Conservation (phyloP, 352 stramenopile species). For the Phytophthora lateralis region DNA sequence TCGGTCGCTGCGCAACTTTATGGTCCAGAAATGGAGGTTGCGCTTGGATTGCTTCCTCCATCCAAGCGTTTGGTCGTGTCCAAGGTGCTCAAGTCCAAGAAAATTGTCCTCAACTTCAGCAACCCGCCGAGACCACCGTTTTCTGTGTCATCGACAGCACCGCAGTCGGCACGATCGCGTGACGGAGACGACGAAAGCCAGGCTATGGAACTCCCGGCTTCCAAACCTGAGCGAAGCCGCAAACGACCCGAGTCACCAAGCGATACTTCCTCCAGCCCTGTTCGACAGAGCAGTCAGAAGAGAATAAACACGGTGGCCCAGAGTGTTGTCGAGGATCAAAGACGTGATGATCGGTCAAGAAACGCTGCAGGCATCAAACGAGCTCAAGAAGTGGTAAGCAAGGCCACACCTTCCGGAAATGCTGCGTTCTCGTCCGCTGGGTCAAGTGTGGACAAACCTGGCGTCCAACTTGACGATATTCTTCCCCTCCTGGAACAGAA, state of each 20-base stretch:
- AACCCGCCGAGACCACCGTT: conserved; percentile 17
- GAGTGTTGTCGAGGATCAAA: conserved; percentile 1
- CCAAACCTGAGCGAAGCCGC: conserved; percentile 42
- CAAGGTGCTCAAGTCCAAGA: conserved; percentile 61
- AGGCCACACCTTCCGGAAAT: not conserved
- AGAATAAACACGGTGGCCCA: conserved; percentile 40
- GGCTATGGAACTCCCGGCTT: conserved; percentile 4
- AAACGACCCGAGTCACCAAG: conserved; percentile 60
- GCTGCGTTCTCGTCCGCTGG: conserved; percentile 3
- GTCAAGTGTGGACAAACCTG: conserved; percentile 17
- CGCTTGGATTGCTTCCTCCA: conserved; percentile 59
- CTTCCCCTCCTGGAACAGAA: conserved; percentile 51
- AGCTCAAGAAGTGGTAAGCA: conserved; percentile 6
- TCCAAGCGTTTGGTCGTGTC: conserved; percentile 57
- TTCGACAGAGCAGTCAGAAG: conserved; percentile 49
- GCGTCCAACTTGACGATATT: conserved; percentile 45
- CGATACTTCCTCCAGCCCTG: conserved; percentile 40
- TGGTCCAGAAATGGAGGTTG: conserved; percentile 53
- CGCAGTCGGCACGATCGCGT: conserved; percentile 16
- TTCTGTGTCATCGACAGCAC: conserved; percentile 9
- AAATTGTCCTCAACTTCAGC: conserved; percentile 52
- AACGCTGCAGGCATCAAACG: not conserved
- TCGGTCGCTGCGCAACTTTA: conserved; percentile 54
- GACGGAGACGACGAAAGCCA: conserved; percentile 33
- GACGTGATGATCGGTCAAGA: not conserved